Percentiles rank a stretch among this genome's conserved stretches.
phyloP scores from a whole-genome alignment of 176 grass and related monocot genomes.

The Poa pratensis region DNA sequence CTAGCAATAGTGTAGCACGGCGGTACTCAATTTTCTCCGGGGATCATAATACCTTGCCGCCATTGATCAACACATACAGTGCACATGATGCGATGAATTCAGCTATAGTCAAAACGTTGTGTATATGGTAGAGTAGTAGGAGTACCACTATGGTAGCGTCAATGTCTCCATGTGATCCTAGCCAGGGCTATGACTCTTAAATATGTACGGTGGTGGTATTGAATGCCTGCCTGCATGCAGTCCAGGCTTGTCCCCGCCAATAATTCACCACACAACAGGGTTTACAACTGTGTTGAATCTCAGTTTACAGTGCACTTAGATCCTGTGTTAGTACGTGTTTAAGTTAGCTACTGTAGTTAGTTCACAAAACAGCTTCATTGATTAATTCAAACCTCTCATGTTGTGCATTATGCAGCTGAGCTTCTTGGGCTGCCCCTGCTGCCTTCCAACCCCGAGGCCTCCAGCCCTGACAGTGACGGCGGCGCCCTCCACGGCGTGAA shows the following conservation, averaged over 20 bases:
- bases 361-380: neutral
- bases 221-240: neutral
- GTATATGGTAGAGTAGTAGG: neutral
- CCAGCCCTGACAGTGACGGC: conserved; percentile 49
- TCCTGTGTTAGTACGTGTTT: neutral
- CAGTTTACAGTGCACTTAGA: neutral
- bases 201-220: neutral
- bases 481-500: conserved; percentile 78
- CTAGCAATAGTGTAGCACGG: conserved; percentile 3
- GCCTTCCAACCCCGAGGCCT: conserved; percentile 64
- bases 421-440: conserved; percentile 83
- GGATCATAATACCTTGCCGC: conserved; percentile 22
- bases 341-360: neutral
- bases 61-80: conserved; percentile 27
- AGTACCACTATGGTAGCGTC: conserved; percentile 32
- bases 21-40: conserved; percentile 9
- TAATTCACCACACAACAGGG: neutral
- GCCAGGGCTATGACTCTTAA: neutral
- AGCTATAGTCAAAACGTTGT: neutral
- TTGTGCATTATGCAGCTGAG: conserved; percentile 56
- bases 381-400: neutral
- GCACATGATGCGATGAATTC: conserved; percentile 44
- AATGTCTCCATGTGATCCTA: conserved; percentile 57
- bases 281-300: neutral
- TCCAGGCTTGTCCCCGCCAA: neutral